Conservation (phyloP, 805 yeast genomes). For the Komagataella ulmi region DNA sequence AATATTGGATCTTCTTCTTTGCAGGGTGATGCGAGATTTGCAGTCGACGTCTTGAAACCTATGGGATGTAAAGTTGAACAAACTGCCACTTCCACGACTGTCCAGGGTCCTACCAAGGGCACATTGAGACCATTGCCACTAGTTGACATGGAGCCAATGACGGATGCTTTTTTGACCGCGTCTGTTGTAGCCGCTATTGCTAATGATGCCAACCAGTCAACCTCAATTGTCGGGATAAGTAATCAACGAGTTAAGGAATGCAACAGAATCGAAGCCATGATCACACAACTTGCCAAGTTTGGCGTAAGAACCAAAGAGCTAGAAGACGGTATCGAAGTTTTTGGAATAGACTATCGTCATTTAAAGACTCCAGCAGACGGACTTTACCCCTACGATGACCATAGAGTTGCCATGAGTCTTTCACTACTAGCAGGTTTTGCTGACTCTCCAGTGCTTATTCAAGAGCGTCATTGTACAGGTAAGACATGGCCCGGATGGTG, state of each 20-base stretch:
- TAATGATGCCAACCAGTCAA: slow-evolving; percentile 35
- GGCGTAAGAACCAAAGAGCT: slow-evolving; percentile 80
- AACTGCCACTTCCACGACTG: slow-evolving; percentile 79
- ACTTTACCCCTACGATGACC: slow-evolving; percentile 80
- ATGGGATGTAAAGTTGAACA: slow-evolving; percentile 92
- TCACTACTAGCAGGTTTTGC: slow-evolving; percentile 71
- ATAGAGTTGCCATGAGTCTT: slow-evolving; percentile 96
- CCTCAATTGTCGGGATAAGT: slow-evolving; percentile 89
- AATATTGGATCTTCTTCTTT: slow-evolving; percentile 84
- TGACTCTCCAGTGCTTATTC: slow-evolving; percentile 48
- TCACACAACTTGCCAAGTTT: slow-evolving; percentile 72
- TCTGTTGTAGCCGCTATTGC: slow-evolving; percentile 96
- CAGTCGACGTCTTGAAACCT: slow-evolving; percentile 80
- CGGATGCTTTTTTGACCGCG: slow-evolving; percentile 96
- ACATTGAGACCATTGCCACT: slow-evolving; percentile 51
- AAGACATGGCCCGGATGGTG: slow-evolving; percentile 99
- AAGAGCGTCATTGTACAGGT: slow-evolving; percentile 86
- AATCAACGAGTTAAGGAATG: slow-evolving; percentile 98
- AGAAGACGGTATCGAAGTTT: slow-evolving; percentile 85
- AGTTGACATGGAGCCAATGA: slow-evolving; percentile 99
- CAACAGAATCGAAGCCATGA: slow-evolving; percentile 93
- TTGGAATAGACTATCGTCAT: slow-evolving; percentile 42
- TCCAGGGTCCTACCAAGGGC: slow-evolving; percentile 74
- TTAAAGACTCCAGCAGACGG: slow-evolving; percentile 54
- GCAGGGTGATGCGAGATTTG: slow-evolving; percentile 97